Base-by-base conservation (phyloP, 2,329 filamentous ascomycete genomes). In the Calycina marina region DNA sequence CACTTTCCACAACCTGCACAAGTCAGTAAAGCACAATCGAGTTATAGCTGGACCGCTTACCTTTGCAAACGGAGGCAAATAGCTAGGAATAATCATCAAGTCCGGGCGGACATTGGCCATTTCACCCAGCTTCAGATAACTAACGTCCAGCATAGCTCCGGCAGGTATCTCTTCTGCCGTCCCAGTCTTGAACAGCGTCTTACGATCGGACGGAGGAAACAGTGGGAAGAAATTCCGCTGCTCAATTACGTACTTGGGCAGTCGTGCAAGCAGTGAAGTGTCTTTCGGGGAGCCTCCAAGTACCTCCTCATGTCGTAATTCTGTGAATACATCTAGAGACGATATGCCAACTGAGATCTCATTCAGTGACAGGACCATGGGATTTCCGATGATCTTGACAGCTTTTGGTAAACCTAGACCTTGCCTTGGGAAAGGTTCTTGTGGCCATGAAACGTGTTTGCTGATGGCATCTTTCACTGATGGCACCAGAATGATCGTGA, bases 161-260 rank as follows among this genome's bases (percentile, higher is more conserved):
- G 79, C 75, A 4, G 71, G 72, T 22, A 70, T 47, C 1, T 67
- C 70, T 37, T 68, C 64, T 12, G 60, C 63, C 2, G 67, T 69
- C 1, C 73, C 74, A 1, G 72, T 72, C 51, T 69, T 77, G 17
- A 77, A 73, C 34, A 83, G 58, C 42, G 61, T 71, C 36, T 71
- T 65, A 30, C 85, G 67, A 31, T 79, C 73, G 9, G 75, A 67
- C 0, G 88, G 76, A 4, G 90, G 90, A 50, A 86, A 94, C 1
- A 96, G 58, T 0, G 90, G 90, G 48, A 84, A 84, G 56, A 86
- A 96, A 50, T 90, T 85, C 5, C 86, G 65, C 58, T 96, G 90
- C 56, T 93, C 80, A 36, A 98, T 71, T 12, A 98, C 56, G 44
- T 90, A 77, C 13, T 74, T 68, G 4, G 79, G 72, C 28, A 86